Evolutionary conservation across 371 early-diverging fungal genomes (phyloP), one percentile per base, ranked within the genome.

Genomic region (Apophysomyces variabilis): DNA sequence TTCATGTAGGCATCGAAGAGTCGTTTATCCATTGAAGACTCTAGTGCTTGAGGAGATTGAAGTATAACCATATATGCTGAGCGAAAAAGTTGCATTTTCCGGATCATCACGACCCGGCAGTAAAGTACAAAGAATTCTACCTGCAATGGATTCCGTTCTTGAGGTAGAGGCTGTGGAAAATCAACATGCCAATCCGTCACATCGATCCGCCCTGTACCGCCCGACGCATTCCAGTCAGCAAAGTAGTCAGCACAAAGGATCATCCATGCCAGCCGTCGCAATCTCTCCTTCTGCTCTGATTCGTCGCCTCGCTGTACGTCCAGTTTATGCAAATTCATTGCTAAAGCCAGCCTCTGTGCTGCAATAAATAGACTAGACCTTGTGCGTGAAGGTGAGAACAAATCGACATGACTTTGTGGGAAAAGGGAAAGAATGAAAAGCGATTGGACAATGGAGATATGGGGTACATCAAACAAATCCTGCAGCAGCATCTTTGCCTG

Each of bases 251-350:
- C 77, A 68, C 80, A 79, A 13, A 83, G 46, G 1, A 78, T 37
- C 68, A 78, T 73, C 83, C 83, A 83, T n/a, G 72, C 72, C 21
- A 83, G 43, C 38, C 83, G 67, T 67, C 80, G 66, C 26, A 69
- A 13, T 5, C 56, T 62, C 57, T 79, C 78, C 39, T 76, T 76
- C 50, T 68, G 70, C 21, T 72, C 76, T 4, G 72, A 72, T 12
- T 72, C 72, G 7, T 38, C 16, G 37, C 37, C 16, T 38, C 63
- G 47, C 11, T 66, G 62, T 38, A 43, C 38, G 26, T 81, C 78
- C 7, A 81, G 43, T 41, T 57, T 57, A 47, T 81, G 76, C 8
- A 81, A n/a, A 62, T 78, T 66, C 78, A 81, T 75, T 1, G 78
- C 66, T 8, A 78, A 39, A 8, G 77, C 82, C 72, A 75, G 69